These are phyloP conservation scores for Lycium ferocissimum DNA, from an alignment of 257 asterid genomes.

Conservation along the genomic window DNA sequence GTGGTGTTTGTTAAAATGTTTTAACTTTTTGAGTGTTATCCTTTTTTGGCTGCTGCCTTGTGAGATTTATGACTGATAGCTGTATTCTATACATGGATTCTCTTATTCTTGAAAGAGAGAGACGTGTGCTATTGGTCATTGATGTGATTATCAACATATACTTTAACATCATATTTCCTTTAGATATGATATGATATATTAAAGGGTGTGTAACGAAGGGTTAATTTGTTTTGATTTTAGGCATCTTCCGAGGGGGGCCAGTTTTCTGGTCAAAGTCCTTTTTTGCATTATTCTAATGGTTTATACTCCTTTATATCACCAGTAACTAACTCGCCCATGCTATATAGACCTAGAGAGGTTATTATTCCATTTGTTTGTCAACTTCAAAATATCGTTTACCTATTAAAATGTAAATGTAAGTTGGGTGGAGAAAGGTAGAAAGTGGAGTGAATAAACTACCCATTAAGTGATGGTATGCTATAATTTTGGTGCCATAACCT, in stretches of 20 bases:
- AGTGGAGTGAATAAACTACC: no score
- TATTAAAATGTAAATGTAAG: background rate
- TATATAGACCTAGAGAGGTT: no score
- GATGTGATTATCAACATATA: background rate
- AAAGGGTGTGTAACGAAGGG: slow-evolving; percentile 10
- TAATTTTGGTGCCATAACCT: background rate
- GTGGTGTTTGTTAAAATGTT: slow-evolving; percentile 6
- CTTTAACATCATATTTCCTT: background rate
- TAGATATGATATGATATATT: background rate
- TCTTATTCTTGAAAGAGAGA: background rate
- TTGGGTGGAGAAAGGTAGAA: background rate
- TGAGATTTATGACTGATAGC: background rate
- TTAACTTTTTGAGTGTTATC: slow-evolving; percentile 1
- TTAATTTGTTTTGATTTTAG: background rate
- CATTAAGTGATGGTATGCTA: no score
- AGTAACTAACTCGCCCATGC: no score
- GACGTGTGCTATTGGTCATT: background rate
- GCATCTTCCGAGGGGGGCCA: background rate
- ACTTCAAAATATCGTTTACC: background rate
- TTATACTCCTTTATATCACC: no score
- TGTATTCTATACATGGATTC: slow-evolving; percentile 9
- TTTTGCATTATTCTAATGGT: background rate
- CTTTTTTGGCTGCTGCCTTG: background rate
- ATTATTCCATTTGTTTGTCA: background rate
- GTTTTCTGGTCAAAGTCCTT: background rate